Base-by-base conservation (phyloP, 2,329 filamentous ascomycete genomes). In the Fusarium sp. region DNA sequence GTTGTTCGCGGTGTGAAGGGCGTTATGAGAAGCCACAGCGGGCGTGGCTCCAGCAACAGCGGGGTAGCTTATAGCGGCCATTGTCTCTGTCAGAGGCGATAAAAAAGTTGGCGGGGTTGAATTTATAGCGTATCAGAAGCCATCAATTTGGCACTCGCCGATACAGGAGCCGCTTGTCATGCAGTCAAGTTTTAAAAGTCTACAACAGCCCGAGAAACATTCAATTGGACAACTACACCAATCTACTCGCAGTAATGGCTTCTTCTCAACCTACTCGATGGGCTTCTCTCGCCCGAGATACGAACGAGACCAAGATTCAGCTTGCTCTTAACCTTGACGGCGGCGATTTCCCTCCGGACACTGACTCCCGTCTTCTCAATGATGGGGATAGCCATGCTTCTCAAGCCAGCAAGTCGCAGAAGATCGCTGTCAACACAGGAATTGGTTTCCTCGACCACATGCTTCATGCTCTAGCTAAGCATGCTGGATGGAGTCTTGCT, bases 401-500 rank as follows among this genome's bases (percentile, higher is more conserved):
- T 3, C 95, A 99, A 83, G 86, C 91, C 73, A 95, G 93, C 76
- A 91, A 92, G 75, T 93, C 91, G 45, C 96, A 98, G 83, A 91
- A 90, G 68, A 98, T 98, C 81, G 90, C 90, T 79, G 88, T 98
- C 75, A 91, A 94, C 87, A 97, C 95, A 0, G 96, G 96, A 73
- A 97, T 99, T 82, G 96, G 96, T 67, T 99, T 99, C 84, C 88
- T 99, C 63, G 96, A 99, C 85, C 96, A 99, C 86, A 98, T 99
- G 95, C 89, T 98, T 56, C 96, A 99, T 83, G 96, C 96, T 11
- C 88, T 98, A 61, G 93, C 96, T 56, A 98, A 99, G 85, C 96
- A 99, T 84, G 91, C 93, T 11, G 95, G 96, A 71, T 98, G 95
- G 96, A 96, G 93, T 85, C 84, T 99, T 77, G 91, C 91, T 36